Conservation (phyloP, 108 stramenopile genomes). For the Skeletonema menzelii region DNA sequence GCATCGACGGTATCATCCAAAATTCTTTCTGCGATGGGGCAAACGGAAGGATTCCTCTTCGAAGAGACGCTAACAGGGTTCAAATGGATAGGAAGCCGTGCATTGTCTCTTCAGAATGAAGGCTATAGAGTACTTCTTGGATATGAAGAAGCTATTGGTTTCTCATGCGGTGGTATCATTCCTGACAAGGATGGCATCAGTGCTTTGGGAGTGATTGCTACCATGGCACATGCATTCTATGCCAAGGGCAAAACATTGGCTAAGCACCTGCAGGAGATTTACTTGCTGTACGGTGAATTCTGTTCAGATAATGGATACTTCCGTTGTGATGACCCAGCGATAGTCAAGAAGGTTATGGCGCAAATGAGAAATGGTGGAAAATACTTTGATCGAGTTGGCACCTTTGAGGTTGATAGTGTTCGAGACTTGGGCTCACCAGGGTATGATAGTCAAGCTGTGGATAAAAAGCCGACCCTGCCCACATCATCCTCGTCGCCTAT, state of each 20-base stretch:
- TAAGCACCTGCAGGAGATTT: constrained; percentile 72
- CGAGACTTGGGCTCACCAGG: constrained; percentile 88
- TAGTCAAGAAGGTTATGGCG: constrained; percentile 77
- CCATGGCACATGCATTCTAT: constrained; percentile 78
- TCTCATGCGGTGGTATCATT: constrained; percentile 88
- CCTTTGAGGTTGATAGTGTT: constrained; percentile 72
- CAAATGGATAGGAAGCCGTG: constrained; percentile 93
- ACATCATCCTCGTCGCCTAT: constrained; percentile 85
- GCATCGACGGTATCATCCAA: constrained; percentile 94
- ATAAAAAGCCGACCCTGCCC: constrained; percentile 84
- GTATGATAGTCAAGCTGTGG: constrained; percentile 81
- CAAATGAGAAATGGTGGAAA: constrained; percentile 74
- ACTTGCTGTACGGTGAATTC: constrained; percentile 92
- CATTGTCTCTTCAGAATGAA: constrained; percentile 56
- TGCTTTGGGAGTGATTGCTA: constrained; percentile 81
- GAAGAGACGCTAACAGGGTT: constrained; percentile 97
- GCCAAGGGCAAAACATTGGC: constrained; percentile 58
- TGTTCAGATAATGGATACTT: constrained; percentile 93
- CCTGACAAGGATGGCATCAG: constrained; percentile 93
- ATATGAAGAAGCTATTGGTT: constrained; percentile 98
- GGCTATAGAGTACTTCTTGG: constrained; percentile 85
- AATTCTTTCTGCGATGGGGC: constrained; percentile 86
- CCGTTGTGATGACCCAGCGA: constrained; percentile 74
- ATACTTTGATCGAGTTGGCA: constrained; percentile 66
- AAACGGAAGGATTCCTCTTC: constrained; percentile 87